A percentile compares a stretch with the other conserved stretches of the same genome.
These are phyloP conservation scores for Mycena venus DNA, from an alignment of 768 basidiomycete species.

Conservation along the genomic window DNA sequence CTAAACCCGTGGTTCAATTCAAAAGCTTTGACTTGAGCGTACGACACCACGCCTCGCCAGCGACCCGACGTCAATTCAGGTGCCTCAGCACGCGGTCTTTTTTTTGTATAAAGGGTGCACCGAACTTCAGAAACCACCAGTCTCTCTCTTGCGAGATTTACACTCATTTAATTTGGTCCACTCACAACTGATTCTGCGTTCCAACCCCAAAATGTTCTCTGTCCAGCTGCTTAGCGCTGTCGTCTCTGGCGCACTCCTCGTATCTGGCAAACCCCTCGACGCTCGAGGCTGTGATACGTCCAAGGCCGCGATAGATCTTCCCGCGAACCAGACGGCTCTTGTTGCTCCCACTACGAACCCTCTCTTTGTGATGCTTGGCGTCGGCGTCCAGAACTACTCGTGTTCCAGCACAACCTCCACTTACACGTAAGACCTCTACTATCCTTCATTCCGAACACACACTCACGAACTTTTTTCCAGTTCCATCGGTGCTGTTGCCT, in stretches of 20 bases:
- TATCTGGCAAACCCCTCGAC: conserved; percentile 31
- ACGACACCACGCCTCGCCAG: too few relatives aligned
- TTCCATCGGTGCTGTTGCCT: conserved; percentile 36
- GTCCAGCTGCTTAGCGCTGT: conserved; percentile 36
- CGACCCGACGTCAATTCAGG: too few relatives aligned
- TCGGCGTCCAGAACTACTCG: conserved; percentile 60
- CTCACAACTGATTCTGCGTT: too few relatives aligned
- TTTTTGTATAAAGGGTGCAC: too few relatives aligned
- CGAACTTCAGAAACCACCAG: too few relatives aligned
- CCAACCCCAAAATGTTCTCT: conserved; percentile 40
- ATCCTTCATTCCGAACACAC: too few relatives aligned
- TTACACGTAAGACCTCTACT: conserved; percentile 46
- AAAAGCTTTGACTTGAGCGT: too few relatives aligned
- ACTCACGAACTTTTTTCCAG: neutral
- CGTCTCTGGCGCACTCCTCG: conserved; percentile 32
- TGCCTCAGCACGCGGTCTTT: too few relatives aligned
- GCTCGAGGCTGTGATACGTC: neutral
- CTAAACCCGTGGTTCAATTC: too few relatives aligned
- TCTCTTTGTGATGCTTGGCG: conserved; percentile 57
- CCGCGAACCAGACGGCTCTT: conserved; percentile 46
- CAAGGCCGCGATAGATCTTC: conserved; percentile 34
- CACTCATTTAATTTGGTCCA: too few relatives aligned
- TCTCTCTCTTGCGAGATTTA: too few relatives aligned
- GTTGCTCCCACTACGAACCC: conserved; percentile 50
- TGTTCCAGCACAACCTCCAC: conserved; percentile 46